These are phyloP conservation scores for Ogataea glucozyma DNA, from an alignment of 805 yeast species.

Conservation along the genomic window DNA sequence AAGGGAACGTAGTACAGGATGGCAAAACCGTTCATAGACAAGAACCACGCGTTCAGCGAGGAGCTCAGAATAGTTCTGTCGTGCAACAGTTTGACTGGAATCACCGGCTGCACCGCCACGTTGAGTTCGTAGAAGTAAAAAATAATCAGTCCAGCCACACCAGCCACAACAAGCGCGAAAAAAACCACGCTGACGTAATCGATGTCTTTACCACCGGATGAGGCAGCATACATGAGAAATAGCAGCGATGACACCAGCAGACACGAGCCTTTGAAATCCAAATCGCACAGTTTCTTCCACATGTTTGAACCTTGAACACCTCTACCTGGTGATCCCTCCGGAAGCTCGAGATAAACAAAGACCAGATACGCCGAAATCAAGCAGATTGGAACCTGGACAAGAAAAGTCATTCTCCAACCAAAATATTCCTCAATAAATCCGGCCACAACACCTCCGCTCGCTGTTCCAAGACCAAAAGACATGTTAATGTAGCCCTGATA, in stretches of 20 bases:
- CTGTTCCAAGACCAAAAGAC: conserved; percentile 75
- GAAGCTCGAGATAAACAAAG: conserved; percentile 39
- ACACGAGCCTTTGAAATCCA: conserved; percentile 68
- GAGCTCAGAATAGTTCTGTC: conserved; percentile 64
- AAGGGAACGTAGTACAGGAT: conserved; percentile 71
- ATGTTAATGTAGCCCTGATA: conserved; percentile 84
- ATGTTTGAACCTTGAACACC: conserved; percentile 50
- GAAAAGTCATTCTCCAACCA: conserved; percentile 71
- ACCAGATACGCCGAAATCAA: conserved; percentile 42
- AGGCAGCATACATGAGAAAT: conserved; percentile 59
- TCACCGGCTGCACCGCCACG: conserved; percentile 62
- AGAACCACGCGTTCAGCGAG: conserved; percentile 67
- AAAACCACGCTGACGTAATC: conserved; percentile 48
- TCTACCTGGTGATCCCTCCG: conserved; percentile 50
- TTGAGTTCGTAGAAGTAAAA: conserved; percentile 56
- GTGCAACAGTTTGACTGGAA: conserved; percentile 60
- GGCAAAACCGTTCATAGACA: conserved; percentile 69
- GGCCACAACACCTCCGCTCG: conserved; percentile 66
- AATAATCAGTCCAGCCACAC: conserved; percentile 35
- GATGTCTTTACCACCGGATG: conserved; percentile 62
- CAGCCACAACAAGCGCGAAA: conserved; percentile 32
- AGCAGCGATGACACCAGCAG: conserved; percentile 59
- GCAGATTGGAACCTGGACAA: conserved; percentile 54
- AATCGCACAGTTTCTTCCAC: conserved; percentile 50
- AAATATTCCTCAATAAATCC: conserved; percentile 52